Percentiles rank a stretch among this genome's conserved stretches.
These are phyloP conservation scores for Taxawa tesnikishii DNA, from an alignment of 2,329 filamentous ascomycete species.

Conservation along the genomic window DNA sequence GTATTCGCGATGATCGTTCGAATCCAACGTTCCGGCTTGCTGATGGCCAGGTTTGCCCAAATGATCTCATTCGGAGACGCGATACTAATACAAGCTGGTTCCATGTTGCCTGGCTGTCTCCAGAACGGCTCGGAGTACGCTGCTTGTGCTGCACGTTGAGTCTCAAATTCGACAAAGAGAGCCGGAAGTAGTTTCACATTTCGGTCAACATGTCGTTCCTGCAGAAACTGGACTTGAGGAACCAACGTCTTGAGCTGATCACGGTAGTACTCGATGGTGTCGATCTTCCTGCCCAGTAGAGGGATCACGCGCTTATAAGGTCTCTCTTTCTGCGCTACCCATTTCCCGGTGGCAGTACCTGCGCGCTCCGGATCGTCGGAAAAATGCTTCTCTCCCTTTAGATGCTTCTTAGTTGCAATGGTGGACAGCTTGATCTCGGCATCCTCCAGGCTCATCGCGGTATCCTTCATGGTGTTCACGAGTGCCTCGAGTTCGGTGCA, in stretches of 20 bases:
- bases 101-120: conserved; percentile 18
- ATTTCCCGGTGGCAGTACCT: conserved; percentile 41
- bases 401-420: conserved; percentile 16
- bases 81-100: conserved; percentile 27
- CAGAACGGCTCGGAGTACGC: conserved; percentile 49
- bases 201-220: conserved; percentile 54
- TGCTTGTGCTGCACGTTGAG: conserved; percentile 67
- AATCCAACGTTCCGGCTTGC: conserved; percentile 21
- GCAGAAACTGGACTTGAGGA: conserved; percentile 47
- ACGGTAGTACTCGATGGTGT: conserved; percentile 82
- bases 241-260: conserved; percentile 60
- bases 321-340: conserved; percentile 60
- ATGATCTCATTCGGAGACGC: conserved; percentile 27
- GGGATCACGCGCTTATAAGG: conserved; percentile 36
- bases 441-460: conserved; percentile 29
- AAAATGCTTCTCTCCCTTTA: conserved; percentile 14
- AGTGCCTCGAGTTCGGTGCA: conserved; percentile 29
- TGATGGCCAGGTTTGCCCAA: conserved; percentile 27
- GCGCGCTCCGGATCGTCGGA: conserved; percentile 11
- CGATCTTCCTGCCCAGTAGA: conserved; percentile 68
- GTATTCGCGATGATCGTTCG: conserved; percentile 22
- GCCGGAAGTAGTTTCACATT: conserved; percentile 55
- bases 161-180: conserved; percentile 79
- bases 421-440: conserved; percentile 29
- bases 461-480: conserved; percentile 30